Percentiles rank a stretch among this genome's conserved stretches.
Conservation (phyloP, 2,329 filamentous ascomycete species). For the Alternaria angustiovoidea region DNA sequence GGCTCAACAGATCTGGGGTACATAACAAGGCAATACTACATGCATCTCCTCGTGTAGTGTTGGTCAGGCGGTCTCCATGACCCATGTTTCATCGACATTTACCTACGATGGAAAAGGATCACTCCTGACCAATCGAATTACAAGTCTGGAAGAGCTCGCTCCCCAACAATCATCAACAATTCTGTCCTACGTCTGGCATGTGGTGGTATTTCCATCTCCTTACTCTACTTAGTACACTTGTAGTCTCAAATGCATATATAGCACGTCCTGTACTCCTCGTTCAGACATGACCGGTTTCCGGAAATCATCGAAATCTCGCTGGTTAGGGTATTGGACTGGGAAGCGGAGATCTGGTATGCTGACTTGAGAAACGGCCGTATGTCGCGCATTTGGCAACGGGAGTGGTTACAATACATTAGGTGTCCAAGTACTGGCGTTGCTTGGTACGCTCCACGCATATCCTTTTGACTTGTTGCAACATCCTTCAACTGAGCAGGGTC, state of each 20-base stretch:
- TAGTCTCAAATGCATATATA: background rate
- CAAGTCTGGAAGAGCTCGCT: background rate
- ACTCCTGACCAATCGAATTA: constrained; percentile 6
- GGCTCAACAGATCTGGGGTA: constrained; percentile 31
- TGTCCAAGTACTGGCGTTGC: constrained; percentile 13
- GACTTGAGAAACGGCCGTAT: background rate
- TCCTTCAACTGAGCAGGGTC: background rate
- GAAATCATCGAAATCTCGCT: constrained; percentile 2
- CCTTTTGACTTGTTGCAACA: background rate
- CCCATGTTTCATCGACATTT: background rate
- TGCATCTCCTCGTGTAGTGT: constrained; percentile 14
- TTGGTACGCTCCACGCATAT: background rate
- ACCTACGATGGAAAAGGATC: background rate
- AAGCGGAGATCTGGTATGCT: background rate
- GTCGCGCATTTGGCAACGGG: constrained; percentile 16
- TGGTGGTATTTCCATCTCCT: background rate
- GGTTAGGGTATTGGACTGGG: background rate
- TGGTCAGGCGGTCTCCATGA: constrained; percentile 2
- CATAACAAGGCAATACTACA: constrained; percentile 21
- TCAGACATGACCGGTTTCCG: background rate
- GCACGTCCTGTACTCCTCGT: background rate
- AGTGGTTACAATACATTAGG: constrained; percentile 11
- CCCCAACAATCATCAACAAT: background rate
- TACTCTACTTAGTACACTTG: background rate
- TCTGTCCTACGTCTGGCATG: background rate